A percentile compares a stretch with the other conserved stretches of the same genome.
Conservation (phyloP, 257 asterid species). For the Scutellaria minor region DNA sequence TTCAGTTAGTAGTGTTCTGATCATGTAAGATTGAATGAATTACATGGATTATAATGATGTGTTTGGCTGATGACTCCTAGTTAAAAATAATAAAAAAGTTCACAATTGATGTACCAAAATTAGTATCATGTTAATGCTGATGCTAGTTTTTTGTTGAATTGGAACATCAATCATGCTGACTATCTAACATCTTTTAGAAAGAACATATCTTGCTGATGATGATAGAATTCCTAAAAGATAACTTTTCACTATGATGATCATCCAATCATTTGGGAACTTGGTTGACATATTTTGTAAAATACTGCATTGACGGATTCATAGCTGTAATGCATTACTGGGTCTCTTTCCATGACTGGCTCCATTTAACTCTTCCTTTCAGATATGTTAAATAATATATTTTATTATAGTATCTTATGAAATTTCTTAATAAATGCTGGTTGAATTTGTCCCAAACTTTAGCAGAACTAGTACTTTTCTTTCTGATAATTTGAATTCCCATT, state of each 20-base stretch:
- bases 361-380: background rate
- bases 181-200: background rate
- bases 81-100: background rate
- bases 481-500: conserved; percentile 23
- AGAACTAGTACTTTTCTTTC: background rate
- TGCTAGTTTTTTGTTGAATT: background rate
- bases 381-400: background rate
- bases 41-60: too few relatives aligned
- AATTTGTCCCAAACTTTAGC: conserved; percentile 25
- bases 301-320: background rate
- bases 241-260: background rate
- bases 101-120: background rate
- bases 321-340: background rate
- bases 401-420: background rate
- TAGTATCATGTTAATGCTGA: background rate
- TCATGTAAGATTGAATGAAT: conserved; percentile 3
- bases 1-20: background rate
- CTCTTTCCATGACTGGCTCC: conserved; percentile 11
- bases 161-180: background rate
- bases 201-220: conserved; percentile 14
- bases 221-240: background rate
- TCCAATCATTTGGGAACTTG: background rate
- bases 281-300: conserved; percentile 22
- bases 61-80: too few relatives aligned
- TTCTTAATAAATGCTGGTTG: background rate